A percentile compares a stretch with the other conserved stretches of the same genome.
Conservation (phyloP, 768 basidiomycete species). For the Leccinellum albellum region DNA sequence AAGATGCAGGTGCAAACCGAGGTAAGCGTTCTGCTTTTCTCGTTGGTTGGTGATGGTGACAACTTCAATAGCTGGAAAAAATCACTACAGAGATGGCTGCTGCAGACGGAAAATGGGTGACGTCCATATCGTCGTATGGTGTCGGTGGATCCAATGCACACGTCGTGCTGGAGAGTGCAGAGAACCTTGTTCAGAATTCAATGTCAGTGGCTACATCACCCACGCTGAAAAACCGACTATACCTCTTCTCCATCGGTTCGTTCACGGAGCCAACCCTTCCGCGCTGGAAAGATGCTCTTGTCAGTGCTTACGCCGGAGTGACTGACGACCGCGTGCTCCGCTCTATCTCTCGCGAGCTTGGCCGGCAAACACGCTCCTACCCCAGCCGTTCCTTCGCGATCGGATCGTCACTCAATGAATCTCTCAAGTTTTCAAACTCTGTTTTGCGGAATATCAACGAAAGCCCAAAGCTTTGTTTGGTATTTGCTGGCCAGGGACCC, state of each 20-base stretch:
- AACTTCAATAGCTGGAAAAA: constrained; percentile 16
- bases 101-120: constrained; percentile 27
- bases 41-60: background rate
- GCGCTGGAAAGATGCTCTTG: constrained; percentile 25
- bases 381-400: constrained; percentile 26
- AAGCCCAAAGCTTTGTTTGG: constrained; percentile 32
- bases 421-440: constrained; percentile 30
- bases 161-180: constrained; percentile 27
- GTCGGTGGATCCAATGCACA: constrained; percentile 35
- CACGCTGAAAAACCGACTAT: constrained; percentile 13
- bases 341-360: constrained; percentile 26
- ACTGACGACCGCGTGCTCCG: constrained; percentile 24
- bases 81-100: constrained; percentile 28
- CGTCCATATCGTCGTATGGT: constrained; percentile 33
- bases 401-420: constrained; percentile 17
- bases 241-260: constrained; percentile 27
- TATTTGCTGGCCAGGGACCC: constrained; percentile 36
- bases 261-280: constrained; percentile 25
- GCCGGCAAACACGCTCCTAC: constrained; percentile 29
- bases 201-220: background rate
- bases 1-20: constrained; percentile 27
- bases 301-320: constrained; percentile 9
- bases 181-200: constrained; percentile 13
- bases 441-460: constrained; percentile 19
- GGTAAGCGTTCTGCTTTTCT: background rate